Evolutionary conservation across 2,329 filamentous ascomycete species (phyloP).

Genomic region (Graphilbum sp.): DNA sequence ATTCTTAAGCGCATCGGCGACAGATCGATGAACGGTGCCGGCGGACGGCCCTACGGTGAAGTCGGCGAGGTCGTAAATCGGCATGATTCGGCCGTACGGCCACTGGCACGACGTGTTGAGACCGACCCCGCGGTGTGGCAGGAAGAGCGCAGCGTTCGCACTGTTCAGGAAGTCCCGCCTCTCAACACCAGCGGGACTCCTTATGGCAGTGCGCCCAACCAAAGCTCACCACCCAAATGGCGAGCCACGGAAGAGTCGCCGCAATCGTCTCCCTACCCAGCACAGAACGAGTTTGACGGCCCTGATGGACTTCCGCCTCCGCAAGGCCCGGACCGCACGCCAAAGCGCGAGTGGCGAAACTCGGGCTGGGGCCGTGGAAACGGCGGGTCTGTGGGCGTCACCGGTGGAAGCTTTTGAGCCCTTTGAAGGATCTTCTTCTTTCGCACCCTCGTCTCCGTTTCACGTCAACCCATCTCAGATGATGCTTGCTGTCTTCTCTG

Average conservation of each 20-base stretch:
- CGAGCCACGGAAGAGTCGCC: constrained; percentile 26
- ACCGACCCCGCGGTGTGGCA: constrained; percentile 76
- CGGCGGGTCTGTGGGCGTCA: constrained; percentile 30
- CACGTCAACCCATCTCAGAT: too few species aligned
- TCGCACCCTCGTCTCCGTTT: constrained; percentile 1
- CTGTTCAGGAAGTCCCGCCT: constrained; percentile 47
- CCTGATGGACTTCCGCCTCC: constrained; percentile 19
- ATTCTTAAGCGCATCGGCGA: constrained; percentile 89
- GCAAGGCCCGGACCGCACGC: constrained; percentile 21
- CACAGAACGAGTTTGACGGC: constrained; percentile 23
- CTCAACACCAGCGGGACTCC: constrained; percentile 14
- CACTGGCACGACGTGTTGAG: constrained; percentile 52
- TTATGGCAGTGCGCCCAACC: constrained; percentile 11
- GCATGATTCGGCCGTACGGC: constrained; percentile 39
- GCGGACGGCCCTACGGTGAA: constrained; percentile 42
- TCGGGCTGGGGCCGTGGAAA: constrained; percentile 36
- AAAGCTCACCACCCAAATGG: constrained; percentile 28
- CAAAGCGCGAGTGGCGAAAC: constrained; percentile 40
- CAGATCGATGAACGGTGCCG: constrained; percentile 31
- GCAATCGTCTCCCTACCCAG: constrained; percentile 26
- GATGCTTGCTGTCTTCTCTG: not conserved
- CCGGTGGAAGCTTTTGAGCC: constrained; percentile 15
- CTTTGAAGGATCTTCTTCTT: not conserved
- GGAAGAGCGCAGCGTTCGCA: constrained; percentile 68
- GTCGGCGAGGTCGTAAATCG: constrained; percentile 38